Evolutionary conservation across 140 eudicot genomes (phyloP), one percentile per base, ranked within the genome.

Genomic region (Ambrosia hybrid): DNA sequence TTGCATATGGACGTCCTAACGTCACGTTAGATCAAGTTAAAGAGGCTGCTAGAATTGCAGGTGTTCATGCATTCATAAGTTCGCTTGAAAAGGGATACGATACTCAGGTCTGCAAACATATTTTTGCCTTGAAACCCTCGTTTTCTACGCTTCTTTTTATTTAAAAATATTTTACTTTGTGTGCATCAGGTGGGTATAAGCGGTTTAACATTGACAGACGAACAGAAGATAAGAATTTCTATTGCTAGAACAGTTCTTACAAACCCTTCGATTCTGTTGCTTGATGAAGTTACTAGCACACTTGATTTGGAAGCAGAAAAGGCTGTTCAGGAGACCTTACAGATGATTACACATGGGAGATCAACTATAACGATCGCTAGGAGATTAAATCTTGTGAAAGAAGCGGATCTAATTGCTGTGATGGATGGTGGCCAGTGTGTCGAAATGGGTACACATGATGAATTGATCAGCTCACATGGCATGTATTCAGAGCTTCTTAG

Each of bases 371-470:
- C 82, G 49, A 77, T 84, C 12, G 82, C 88, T 12, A 68, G 83
- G 33, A 81, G 79, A 51, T 68, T 82, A 63, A 74, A 76, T 71
- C 79, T 80, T 52, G 77, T 79, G 51, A 87, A 77, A 67, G 85
- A 84, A 73, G 89, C 81, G 64, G 90, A 87, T 61, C 72, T 79
- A 21, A 87, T 87, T 57, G 94, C 90, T 56, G 94, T 87, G 60
- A 75, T 87, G 73, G 86, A 87, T 68, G 83, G 83, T 36, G 94
- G 94, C 58, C 83, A 82, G 37, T 83, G 85, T 57, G 88, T 84
- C n/a, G 90, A 87, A 72, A 76, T 77, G 78, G 90, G 94, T 51
- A 87, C 88, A 33, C 94, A 87, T 82, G 88, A 84, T 52, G 90
- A 87, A 67, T 53, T 87, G 61, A 65, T 81, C 34, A 63, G 37